Evolutionary conservation across 345 rosid species (phyloP).

Genomic region (Corymbia maculata): DNA sequence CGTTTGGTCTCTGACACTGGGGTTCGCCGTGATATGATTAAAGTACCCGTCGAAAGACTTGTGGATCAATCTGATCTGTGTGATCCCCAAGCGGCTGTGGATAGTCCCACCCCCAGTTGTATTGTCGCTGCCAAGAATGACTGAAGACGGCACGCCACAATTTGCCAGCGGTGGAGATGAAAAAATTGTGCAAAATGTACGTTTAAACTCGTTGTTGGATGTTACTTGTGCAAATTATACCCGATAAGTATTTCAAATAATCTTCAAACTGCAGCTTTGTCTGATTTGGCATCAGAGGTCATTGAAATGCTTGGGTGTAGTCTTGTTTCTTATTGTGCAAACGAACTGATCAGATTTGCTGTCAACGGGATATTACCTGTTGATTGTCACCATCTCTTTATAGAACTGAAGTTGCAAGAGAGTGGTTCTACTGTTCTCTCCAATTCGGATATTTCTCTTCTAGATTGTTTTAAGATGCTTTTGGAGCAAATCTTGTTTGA

Average conservation of each 20-base stretch:
- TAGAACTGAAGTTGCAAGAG: background rate
- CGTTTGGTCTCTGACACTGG: conserved; percentile 54
- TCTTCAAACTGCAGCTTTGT: background rate
- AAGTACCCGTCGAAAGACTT: conserved; percentile 34
- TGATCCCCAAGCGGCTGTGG: background rate
- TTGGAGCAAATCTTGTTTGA: background rate
- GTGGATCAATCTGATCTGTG: conserved; percentile 4
- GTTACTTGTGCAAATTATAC: background rate
- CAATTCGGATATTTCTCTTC: background rate
- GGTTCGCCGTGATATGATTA: conserved; percentile 47
- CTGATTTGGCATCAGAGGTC: background rate
- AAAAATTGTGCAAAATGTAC: background rate
- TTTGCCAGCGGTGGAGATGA: background rate
- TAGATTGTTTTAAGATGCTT: background rate
- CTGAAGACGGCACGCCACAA: background rate
- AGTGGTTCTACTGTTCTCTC: background rate
- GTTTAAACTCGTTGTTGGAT: background rate
- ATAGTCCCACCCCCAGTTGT: background rate
- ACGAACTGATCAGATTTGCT: background rate
- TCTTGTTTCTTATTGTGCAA: background rate
- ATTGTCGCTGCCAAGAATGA: background rate
- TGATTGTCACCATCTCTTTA: background rate
- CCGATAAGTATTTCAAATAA: background rate
- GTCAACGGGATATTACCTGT: background rate
- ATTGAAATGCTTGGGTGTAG: background rate